phyloP scores from a whole-genome alignment of 306 rosid species.

The Cucurbita maxima region DNA sequence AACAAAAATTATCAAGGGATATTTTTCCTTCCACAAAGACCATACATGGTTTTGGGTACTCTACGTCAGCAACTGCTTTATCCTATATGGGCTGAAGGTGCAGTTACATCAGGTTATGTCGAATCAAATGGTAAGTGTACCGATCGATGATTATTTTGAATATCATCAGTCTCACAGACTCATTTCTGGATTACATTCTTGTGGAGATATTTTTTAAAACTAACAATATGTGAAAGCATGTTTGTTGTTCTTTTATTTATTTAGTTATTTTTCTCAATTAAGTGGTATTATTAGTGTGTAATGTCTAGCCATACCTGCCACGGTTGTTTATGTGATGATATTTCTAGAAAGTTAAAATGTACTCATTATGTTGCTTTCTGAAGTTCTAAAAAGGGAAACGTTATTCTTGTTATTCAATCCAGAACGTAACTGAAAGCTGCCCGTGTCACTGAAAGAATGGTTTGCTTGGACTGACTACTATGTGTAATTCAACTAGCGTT shows the following conservation, averaged over 20 bases:
- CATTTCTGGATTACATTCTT: not conserved
- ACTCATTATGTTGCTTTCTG: not conserved
- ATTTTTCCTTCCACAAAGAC: constrained; percentile 94
- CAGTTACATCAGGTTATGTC: constrained; percentile 18
- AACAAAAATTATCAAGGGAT: constrained; percentile 37
- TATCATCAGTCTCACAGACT: not conserved
- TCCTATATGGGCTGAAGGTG: constrained; percentile 71
- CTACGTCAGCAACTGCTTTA: constrained; percentile 87
- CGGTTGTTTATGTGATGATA: not conserved
- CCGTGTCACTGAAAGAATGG: not conserved
- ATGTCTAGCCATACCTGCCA: not conserved
- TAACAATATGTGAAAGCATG: not conserved
- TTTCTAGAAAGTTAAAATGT: not conserved
- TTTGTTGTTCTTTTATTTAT: not conserved
- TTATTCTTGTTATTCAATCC: not conserved
- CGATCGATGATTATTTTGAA: not conserved
- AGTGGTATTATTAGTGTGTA: not conserved
- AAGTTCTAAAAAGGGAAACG: not conserved
- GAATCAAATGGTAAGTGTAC: constrained; percentile 26
- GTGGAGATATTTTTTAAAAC: not conserved
- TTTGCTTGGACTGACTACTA: not conserved
- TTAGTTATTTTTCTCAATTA: not conserved
- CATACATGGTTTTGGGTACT: constrained; percentile 92
- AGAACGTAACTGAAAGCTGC: not conserved
- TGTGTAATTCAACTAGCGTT: not conserved